Evolutionary conservation across 768 basidiomycete genomes (phyloP).

Genomic region (Daedaleopsis sinensis): DNA sequence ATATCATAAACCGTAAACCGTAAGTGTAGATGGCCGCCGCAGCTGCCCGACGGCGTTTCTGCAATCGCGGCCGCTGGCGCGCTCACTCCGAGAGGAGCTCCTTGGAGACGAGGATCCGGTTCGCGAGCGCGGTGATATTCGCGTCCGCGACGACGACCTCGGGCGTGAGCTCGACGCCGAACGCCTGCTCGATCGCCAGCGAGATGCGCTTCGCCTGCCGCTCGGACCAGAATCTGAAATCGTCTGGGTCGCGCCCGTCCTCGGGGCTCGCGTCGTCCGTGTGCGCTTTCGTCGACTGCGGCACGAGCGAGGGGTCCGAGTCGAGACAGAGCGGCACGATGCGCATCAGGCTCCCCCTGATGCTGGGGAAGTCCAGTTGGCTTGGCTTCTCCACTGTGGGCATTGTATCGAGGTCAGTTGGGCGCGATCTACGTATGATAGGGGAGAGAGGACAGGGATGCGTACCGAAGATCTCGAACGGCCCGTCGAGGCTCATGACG

Average conservation of each 20-base stretch:
- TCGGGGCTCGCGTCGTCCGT: constrained; percentile 38
- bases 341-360: constrained; percentile 67
- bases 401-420: neutral
- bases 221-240: constrained; percentile 94
- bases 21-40: neutral
- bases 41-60: no score
- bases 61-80: neutral
- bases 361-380: constrained; percentile 61
- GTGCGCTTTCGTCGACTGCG: constrained; percentile 56
- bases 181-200: constrained; percentile 74
- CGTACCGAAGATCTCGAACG: constrained; percentile 88
- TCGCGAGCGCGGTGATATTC: constrained; percentile 83
- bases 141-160: constrained; percentile 95
- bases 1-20: neutral
- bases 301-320: constrained; percentile 81
- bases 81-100: constrained; percentile 25
- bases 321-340: constrained; percentile 89
- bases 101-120: constrained; percentile 78
- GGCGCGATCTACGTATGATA: neutral
- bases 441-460: constrained; percentile 12
- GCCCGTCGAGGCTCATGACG: constrained; percentile 84
- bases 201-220: constrained; percentile 90
- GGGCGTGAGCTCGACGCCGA: constrained; percentile 85
- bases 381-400: constrained; percentile 69
- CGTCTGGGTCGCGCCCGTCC: constrained; percentile 75